phyloP scores from a whole-genome alignment of 2,329 filamentous ascomycete genomes.

The Plenodomus tracheiphilus region DNA sequence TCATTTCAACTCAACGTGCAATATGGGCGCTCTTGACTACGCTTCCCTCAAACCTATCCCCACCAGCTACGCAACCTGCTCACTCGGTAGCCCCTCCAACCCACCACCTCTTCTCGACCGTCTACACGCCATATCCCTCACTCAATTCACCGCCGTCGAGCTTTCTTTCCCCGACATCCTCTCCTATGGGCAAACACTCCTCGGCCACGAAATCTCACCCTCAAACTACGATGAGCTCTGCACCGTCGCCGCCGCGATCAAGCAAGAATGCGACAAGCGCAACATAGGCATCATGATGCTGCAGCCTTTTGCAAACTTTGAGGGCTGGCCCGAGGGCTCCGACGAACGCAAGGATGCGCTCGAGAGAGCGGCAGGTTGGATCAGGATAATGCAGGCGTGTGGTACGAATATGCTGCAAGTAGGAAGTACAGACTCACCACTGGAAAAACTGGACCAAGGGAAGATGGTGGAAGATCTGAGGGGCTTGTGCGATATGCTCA shows the following conservation, averaged over 20 bases:
- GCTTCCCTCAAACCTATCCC: constrained; percentile 49
- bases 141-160: constrained; percentile 71
- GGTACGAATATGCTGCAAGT: constrained; percentile 71
- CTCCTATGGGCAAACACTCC: constrained; percentile 60
- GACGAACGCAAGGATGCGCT: constrained; percentile 65
- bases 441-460: constrained; percentile 56
- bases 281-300: constrained; percentile 68
- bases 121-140: constrained; percentile 63
- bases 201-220: constrained; percentile 55
- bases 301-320: constrained; percentile 76
- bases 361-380: constrained; percentile 66
- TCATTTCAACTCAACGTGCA: neutral
- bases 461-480: constrained; percentile 64
- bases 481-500: constrained; percentile 59
- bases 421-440: constrained; percentile 66
- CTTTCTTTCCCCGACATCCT: constrained; percentile 74
- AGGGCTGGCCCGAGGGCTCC: constrained; percentile 68
- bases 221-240: constrained; percentile 64
- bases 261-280: constrained; percentile 57
- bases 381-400: constrained; percentile 69
- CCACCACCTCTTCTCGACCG: constrained; percentile 60
- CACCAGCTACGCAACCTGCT: constrained; percentile 60
- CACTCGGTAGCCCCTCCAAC: constrained; percentile 52
- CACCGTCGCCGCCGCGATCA: constrained; percentile 59
- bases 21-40: constrained; percentile 41